Evolutionary conservation across 1,284 basidiomycete genomes (phyloP), one percentile per base, ranked within the genome.

Genomic region (Mycosarcoma mackinlayi): DNA sequence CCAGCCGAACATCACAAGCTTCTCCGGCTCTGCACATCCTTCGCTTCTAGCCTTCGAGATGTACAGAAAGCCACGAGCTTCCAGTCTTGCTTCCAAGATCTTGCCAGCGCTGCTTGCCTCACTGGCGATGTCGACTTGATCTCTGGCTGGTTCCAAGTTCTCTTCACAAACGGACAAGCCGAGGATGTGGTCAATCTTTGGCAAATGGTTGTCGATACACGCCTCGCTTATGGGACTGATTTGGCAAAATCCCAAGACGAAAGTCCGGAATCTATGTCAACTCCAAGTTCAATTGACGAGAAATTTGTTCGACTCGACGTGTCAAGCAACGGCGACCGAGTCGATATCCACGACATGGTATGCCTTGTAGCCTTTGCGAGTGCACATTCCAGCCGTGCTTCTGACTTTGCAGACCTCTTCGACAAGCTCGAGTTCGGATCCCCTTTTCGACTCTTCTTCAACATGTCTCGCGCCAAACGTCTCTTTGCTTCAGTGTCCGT

Each of bases 401-500:
- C 23, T 1, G 33, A 57, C 3, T 41, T 67, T n/a, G 58, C 61
- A 1, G 42, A 58, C 23, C 55, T 51, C 14, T 61, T 77, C 41
- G 69, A 72, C 24, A 61, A 57, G 41, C 38, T 77, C 19, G 75
- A 77, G 3, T 35, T 77, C 14, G 75, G 75, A 10, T 64, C 75
- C 13, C 72, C 70, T 10, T 73, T 74, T 19, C 59, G 73, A 24
- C 59, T 69, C 25, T 75, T 67, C 47, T 75, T 77, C 39, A 53
- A 72, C 47, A 35, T 57, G 40, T 24, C 54, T 25, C 67, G 59
- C 16, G 52, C 55, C 5, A 52, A 56, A 30, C 61, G 58, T 2
- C 57, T 61, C 8, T 70, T 52, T 33, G 28, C 48, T 18, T 45
- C 55, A 4, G n/a, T 46, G 2, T 31, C 19, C 2, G 19, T 38